phyloP scores from a whole-genome alignment of 2,329 filamentous ascomycete species.

The Blumeriella jaapii region DNA sequence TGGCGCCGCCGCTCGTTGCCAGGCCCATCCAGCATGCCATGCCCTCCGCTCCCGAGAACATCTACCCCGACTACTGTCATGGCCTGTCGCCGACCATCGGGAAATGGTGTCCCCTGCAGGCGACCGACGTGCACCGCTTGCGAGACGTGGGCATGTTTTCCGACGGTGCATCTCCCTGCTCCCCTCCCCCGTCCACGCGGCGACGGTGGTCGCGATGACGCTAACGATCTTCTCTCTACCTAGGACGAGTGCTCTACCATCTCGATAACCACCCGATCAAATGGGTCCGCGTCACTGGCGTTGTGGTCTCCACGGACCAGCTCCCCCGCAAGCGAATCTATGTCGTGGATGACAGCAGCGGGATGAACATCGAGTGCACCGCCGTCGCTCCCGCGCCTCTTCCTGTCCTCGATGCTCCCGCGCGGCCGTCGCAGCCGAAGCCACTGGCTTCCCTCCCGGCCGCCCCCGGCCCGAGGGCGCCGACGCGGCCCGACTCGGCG shows the following conservation, averaged over 20 bases:
- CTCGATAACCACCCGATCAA: constrained; percentile 63
- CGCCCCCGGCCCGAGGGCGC: not conserved
- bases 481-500: not conserved
- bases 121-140: constrained; percentile 38
- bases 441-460: constrained; percentile 4
- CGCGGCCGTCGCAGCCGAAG: constrained; percentile 6
- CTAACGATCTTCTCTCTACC: constrained; percentile 13
- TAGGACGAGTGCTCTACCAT: constrained; percentile 50
- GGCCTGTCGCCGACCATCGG: constrained; percentile 48
- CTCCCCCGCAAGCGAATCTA: constrained; percentile 36
- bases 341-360: constrained; percentile 56
- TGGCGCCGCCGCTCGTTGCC: too few relatives aligned
- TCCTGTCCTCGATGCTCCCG: not conserved
- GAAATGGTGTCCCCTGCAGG: constrained; percentile 46
- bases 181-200: not conserved
- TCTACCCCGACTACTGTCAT: constrained; percentile 55
- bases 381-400: constrained; percentile 14
- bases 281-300: constrained; percentile 60
- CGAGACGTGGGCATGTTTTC: constrained; percentile 36
- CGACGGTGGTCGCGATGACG: not conserved
- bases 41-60: constrained; percentile 28
- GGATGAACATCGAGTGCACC: constrained; percentile 40
- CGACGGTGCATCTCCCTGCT: constrained; percentile 33
- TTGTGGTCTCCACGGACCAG: constrained; percentile 53
- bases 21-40: constrained; percentile 39